Evolutionary conservation across 2,329 filamentous ascomycete genomes (phyloP), one percentile per base, ranked within the genome.

Genomic region (Fusarium brevicatenulatum): DNA sequence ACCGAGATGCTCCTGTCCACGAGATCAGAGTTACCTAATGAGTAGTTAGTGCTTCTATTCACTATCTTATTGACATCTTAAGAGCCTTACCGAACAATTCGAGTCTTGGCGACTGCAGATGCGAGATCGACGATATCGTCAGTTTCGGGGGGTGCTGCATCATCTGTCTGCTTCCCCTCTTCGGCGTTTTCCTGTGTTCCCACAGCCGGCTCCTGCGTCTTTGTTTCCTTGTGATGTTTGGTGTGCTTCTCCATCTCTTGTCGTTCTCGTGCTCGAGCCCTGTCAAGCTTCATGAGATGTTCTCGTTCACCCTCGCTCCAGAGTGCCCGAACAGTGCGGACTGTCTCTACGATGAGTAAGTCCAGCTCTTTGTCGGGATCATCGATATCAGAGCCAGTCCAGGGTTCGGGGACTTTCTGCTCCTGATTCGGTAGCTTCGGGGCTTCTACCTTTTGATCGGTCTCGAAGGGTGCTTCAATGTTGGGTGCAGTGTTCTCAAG

Each of bases 221-320:
- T 19, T 4, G 16, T 13, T 34, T 34, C 4, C 30, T 34, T 21
- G 16, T 5, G 11, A 50, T 19, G 21, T 13, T 23, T 13, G 5
- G 2, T 34, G 21, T 7, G 21, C 21, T 50, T 34, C 16, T 32
- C 9, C 11, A 23, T 32, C 7, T 32, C 16, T 50, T 50, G 15
- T 13, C 11, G 21, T 12, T 50, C 30, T 13, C 16, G 21, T 9
- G 2, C 7, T 4, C n/a, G 2, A 50, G 30, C 47, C 21, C 8
- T 6, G 21, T 6, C 3, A 19, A 32, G 3, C 30, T 23, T 18
- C 2, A 7, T 2, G 10, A 34, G 8, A 4, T 50, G 21, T n/a
- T 50, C 30, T 13, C 3, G 11, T 23, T 19, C 21, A 2, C 11
- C 10, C 28, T 50, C 30, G 47, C 12, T 3, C 7, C 4, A 12